Percentiles rank a stretch among this genome's conserved stretches.
Evolutionary conservation across 306 rosid species (phyloP).

Genomic region (Vigna hirtella): DNA sequence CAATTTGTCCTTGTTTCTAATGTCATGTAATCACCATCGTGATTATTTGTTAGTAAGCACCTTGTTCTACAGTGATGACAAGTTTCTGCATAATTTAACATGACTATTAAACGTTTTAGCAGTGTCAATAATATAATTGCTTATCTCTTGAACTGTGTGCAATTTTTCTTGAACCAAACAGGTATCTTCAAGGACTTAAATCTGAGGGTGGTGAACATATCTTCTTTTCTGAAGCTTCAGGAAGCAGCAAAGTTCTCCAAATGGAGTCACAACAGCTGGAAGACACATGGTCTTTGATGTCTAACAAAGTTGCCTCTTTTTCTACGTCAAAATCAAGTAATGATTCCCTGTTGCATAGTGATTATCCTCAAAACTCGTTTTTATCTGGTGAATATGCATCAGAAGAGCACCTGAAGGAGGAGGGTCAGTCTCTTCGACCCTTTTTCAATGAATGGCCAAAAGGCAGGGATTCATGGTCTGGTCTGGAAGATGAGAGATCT

Average conservation of each 20-base stretch:
- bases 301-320: constrained; percentile 45
- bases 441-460: constrained; percentile 57
- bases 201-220: constrained; percentile 49
- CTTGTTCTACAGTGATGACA: neutral
- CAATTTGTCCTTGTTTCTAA: no score
- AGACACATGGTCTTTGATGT: constrained; percentile 51
- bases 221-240: constrained; percentile 47
- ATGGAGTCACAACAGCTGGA: constrained; percentile 52
- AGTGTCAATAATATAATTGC: neutral
- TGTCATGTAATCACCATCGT: neutral
- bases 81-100: neutral
- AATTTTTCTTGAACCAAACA: constrained; percentile 37
- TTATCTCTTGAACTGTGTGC: constrained; percentile 14
- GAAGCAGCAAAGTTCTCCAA: constrained; percentile 46
- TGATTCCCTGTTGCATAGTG: constrained; percentile 45
- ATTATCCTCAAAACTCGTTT: constrained; percentile 52
- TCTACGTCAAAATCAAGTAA: constrained; percentile 47
- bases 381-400: constrained; percentile 44
- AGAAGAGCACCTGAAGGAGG: constrained; percentile 48
- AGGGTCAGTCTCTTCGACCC: constrained; percentile 47
- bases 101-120: neutral
- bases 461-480: constrained; percentile 49
- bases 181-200: constrained; percentile 53
- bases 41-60: constrained; percentile 21
- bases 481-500: constrained; percentile 50